Percentiles rank a stretch among this genome's conserved stretches.
These are phyloP conservation scores for Cladophialophora psammophila DNA, from an alignment of 2,329 filamentous ascomycete species.

Conservation along the genomic window DNA sequence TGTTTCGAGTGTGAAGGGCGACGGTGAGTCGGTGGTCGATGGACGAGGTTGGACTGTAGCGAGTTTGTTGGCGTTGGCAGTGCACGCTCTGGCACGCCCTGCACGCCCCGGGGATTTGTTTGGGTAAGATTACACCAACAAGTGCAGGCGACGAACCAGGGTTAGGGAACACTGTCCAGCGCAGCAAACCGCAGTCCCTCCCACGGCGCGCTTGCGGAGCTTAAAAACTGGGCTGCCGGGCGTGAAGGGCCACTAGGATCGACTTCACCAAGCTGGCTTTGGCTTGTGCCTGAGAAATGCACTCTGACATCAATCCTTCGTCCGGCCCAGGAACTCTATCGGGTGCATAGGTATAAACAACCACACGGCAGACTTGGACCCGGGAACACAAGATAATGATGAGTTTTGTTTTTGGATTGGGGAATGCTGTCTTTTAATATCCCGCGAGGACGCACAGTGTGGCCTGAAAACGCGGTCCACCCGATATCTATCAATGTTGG, in stretches of 20 bases:
- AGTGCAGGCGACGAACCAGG: slow-evolving; percentile 21
- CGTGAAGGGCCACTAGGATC: not conserved
- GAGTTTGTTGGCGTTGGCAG: slow-evolving; percentile 11
- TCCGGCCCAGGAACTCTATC: not conserved
- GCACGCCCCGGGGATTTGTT: slow-evolving; percentile 14
- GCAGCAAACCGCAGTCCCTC: not conserved
- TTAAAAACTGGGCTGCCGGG: slow-evolving; percentile 15
- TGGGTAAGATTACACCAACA: slow-evolving; percentile 20
- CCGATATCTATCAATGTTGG: slow-evolving; percentile 14
- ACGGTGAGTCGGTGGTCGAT: slow-evolving; percentile 9
- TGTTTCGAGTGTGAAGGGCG: slow-evolving; percentile 5
- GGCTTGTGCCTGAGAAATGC: slow-evolving; percentile 15
- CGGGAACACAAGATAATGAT: too few relatives aligned
- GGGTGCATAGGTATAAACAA: not conserved
- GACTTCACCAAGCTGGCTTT: not conserved
- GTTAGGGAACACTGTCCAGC: slow-evolving; percentile 9
- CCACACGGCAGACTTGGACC: not conserved
- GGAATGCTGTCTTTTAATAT: not conserved
- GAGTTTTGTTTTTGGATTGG: not conserved
- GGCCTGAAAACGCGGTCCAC: not conserved
- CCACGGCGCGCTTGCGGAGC: slow-evolving; percentile 13
- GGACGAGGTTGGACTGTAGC: slow-evolving; percentile 18
- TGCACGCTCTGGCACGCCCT: not conserved
- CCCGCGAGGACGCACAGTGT: not conserved
- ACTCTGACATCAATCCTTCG: slow-evolving; percentile 21